Conservation (phyloP, 2,329 filamentous ascomycete genomes). For the Colletotrichum chrysophilum region DNA sequence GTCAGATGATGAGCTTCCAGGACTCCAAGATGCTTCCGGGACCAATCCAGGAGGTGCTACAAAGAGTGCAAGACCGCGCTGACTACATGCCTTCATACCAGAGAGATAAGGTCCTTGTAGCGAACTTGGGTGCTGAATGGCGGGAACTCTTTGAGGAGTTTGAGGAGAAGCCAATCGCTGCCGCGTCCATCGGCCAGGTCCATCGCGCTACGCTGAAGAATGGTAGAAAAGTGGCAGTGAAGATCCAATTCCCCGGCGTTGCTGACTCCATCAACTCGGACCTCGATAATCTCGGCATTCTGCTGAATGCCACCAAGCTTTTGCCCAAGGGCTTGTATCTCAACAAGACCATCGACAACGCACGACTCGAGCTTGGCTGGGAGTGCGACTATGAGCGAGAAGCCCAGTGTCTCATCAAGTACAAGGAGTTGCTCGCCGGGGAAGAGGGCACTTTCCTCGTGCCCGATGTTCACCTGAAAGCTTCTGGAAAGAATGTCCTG, state of each 20-base stretch:
- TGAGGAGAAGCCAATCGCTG: slow-evolving; percentile 90
- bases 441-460: slow-evolving; percentile 79
- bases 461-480: slow-evolving; percentile 77
- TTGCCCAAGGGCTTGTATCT: slow-evolving; percentile 92
- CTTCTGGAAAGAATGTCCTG: slow-evolving; percentile 83
- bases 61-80: slow-evolving; percentile 93
- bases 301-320: slow-evolving; percentile 88
- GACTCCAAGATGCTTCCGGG: slow-evolving; percentile 93
- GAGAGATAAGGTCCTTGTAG: slow-evolving; percentile 79
- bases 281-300: slow-evolving; percentile 87
- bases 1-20: slow-evolving; percentile 98
- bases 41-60: slow-evolving; percentile 86
- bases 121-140: slow-evolving; percentile 86
- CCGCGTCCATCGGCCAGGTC: slow-evolving; percentile 96
- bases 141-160: slow-evolving; percentile 82
- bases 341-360: slow-evolving; percentile 97
- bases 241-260: slow-evolving; percentile 97
- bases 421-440: slow-evolving; percentile 76
- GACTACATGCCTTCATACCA: slow-evolving; percentile 98
- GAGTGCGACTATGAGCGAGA: slow-evolving; percentile 96
- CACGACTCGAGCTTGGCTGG: slow-evolving; percentile 89
- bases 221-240: slow-evolving; percentile 83
- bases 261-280: slow-evolving; percentile 96
- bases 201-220: slow-evolving; percentile 83
- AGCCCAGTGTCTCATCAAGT: slow-evolving; percentile 79